Percentiles rank a stretch among this genome's conserved stretches.
Evolutionary conservation across 257 asterid species (phyloP).

Genomic region (Solanum virginianum): DNA sequence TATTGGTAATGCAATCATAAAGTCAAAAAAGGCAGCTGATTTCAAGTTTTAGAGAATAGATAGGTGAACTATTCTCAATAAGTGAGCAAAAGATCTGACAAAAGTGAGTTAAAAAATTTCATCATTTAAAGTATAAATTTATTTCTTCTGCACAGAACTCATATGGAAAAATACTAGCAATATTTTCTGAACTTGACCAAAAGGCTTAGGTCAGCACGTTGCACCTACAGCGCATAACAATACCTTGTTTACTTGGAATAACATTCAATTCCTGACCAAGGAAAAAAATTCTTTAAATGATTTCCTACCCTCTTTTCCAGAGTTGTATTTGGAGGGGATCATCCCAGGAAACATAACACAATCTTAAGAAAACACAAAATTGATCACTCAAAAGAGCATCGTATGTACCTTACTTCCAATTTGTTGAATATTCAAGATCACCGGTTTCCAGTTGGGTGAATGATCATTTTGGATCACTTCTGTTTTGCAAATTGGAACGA

Average conservation of each 20-base stretch:
- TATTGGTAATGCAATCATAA: background rate
- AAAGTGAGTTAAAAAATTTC: background rate
- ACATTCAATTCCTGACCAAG: background rate
- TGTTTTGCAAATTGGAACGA: constrained; percentile 89
- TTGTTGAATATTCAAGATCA: constrained; percentile 74
- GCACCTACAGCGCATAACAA: background rate
- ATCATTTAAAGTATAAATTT: background rate
- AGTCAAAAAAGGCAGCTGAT: background rate
- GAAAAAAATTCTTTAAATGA: background rate
- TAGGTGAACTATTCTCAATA: background rate
- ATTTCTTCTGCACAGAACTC: background rate
- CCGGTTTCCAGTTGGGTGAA: constrained; percentile 74
- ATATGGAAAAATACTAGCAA: background rate
- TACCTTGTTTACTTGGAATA: background rate
- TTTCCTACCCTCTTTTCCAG: background rate
- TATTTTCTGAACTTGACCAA: background rate
- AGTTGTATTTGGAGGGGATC: background rate
- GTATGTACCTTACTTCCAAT: constrained; percentile 86
- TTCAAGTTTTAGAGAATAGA: background rate
- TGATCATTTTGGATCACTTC: constrained; percentile 85
- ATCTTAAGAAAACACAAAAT: background rate
- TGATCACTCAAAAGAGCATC: background rate
- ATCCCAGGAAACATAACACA: background rate
- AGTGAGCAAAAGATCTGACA: background rate
- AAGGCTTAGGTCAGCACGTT: background rate